These are phyloP conservation scores for Hydrangea macrophylla DNA, from an alignment of 148 eudicot species.

Conservation along the genomic window DNA sequence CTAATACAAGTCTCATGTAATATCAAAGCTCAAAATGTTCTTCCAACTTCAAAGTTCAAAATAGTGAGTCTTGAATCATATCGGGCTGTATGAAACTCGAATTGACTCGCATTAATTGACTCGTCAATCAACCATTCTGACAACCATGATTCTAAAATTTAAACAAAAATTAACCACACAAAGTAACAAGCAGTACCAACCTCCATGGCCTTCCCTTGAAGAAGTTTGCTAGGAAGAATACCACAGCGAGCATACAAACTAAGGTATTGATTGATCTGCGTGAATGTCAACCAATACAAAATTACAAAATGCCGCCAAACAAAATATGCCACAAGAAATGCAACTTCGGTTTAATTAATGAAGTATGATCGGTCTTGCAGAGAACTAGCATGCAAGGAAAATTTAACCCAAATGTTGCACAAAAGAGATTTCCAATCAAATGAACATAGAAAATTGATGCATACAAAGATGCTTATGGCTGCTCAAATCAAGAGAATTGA, in stretches of 20 bases:
- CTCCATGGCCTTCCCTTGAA: constrained; percentile 69
- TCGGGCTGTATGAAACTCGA: too few species aligned
- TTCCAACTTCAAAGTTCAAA: too few species aligned
- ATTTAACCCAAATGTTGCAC: too few species aligned
- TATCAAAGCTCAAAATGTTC: too few species aligned
- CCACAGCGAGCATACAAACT: constrained; percentile 53
- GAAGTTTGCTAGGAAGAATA: constrained; percentile 71
- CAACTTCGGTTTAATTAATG: not conserved
- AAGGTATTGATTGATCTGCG: constrained; percentile 82
- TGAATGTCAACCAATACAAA: constrained; percentile 13
- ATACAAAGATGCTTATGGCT: too few species aligned
- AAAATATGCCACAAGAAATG: not conserved
- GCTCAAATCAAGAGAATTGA: too few species aligned
- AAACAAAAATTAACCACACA: not conserved
- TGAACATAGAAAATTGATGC: too few species aligned
- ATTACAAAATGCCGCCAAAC: not conserved
- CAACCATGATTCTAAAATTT: not conserved
- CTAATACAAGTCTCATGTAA: too few species aligned
- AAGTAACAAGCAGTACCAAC: constrained; percentile 34
- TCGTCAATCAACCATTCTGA: too few species aligned
- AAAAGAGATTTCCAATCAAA: too few species aligned
- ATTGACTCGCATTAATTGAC: too few species aligned
- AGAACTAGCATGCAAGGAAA: not conserved
- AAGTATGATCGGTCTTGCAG: not conserved
- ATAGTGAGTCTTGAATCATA: too few species aligned